Evolutionary conservation across 148 eudicot genomes (phyloP), one percentile per base, ranked within the genome.

Genomic region (Silene latifolia): DNA sequence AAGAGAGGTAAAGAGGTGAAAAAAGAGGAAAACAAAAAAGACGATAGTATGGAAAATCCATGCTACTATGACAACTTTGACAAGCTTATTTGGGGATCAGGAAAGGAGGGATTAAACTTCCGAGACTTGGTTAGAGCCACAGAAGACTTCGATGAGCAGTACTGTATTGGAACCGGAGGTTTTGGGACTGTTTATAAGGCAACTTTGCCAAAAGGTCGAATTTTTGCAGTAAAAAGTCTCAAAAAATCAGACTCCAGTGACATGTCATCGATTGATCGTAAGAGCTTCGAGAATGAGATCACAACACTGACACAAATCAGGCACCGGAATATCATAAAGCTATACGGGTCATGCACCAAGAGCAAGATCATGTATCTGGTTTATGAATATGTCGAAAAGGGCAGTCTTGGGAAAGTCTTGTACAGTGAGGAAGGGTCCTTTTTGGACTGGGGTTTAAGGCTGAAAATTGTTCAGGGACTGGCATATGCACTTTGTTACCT

Each of bases 121-220:
- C 25, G 18, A 66, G 80, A 78, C 20, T 39, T 78, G 17, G 72
- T 57, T 3, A 67, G 4, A 70, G 77, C 79, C 5, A 80, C 86
- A 5, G 77, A 74, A 4, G 68, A 80, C 62, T 83, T 83, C 44
- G 29, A 63, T 54, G 79, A 78, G 19, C 25, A 60, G 19, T 72
- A 71, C 44, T 75, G 79, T 71, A 83, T 80, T 42, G 83, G 81
- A 14, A 72, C 8, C 67, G 81, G 83, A 14, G 79, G 83, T 14
- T 80, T 72, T 27, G 82, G 86, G 35, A 68, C 65, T 63, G 82
- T 84, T 21, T 84, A 84, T n/a, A 78, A 72, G 61, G 86, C 84
- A 12, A 18, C 44, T 3, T 24, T 83, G 46, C 53, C 60, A 25
- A 77, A 24, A 8, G 86, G 83, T 58, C 74, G 78, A 12, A 69